Evolutionary conservation across 441 rosid genomes (phyloP), one percentile per base, ranked within the genome.

Genomic region (Sinapis alba): DNA sequence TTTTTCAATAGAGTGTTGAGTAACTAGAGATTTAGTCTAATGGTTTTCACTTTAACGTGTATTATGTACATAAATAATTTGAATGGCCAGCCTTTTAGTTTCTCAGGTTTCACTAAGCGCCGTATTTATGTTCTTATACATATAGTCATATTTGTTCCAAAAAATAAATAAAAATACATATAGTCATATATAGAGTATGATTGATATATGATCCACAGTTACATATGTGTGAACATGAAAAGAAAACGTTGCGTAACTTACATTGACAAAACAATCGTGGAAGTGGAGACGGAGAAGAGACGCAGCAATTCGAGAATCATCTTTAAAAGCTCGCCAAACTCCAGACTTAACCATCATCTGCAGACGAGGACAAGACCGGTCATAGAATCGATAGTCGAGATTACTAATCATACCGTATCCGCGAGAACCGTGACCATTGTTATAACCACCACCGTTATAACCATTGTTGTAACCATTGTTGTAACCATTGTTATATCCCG

Each of bases 251-350:
- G 7, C 20, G 30, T 34, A 53, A 60, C 65, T 76, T 89, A 90
- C 98, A 74, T 91, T 88, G 19, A 93, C 92, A 36, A 93, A 85
- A 69, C 98, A 93, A 54, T 93, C 94, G 50, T 91, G 98, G 26
- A 89, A 91, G 78, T 91, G 94, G 73, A 93, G 71, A 6, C 97
- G 89, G 16, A 91, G 97, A 68, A 93, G 91, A 45, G 97, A 93
- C 0, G 98, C 98, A 34, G 92, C 93, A 5, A 93, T 86, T 78
- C 98, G 84, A 51, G 84, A 56, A 36, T 93, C 98, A 54, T 82
- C 84, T 76, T 24, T 74, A 41, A 84, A 69, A 75, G 96, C 97
- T 9, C 69, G 72, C 87, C 80, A 70, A 73, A 94, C 94, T 13
- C 91, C 90, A 32, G 80, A 68, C 61, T 60, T 78, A 32, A 90